Conservation (phyloP, 2,329 filamentous ascomycete genomes). For the Exophiala mesophila region DNA sequence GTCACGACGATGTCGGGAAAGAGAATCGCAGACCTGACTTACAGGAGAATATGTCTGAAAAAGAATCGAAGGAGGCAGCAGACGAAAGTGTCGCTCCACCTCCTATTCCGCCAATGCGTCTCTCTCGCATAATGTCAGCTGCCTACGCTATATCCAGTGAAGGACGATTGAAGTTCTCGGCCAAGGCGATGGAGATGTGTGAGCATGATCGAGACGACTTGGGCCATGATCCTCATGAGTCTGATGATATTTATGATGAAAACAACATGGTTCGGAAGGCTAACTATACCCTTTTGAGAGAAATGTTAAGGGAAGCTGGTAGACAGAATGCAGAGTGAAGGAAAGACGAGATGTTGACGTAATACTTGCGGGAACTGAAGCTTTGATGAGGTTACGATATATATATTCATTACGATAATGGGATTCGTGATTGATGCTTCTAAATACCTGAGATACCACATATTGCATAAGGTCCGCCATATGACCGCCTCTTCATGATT, state of each 20-base stretch:
- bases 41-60: neutral
- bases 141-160: constrained; percentile 22
- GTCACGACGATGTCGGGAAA: neutral
- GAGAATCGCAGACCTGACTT: neutral
- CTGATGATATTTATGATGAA: neutral
- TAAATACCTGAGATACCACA: too few species aligned
- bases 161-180: constrained; percentile 19
- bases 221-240: neutral
- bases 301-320: constrained; percentile 14
- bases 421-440: too few species aligned
- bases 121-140: constrained; percentile 18
- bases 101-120: constrained; percentile 14
- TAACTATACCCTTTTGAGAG: constrained; percentile 14
- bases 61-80: neutral
- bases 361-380: too few species aligned
- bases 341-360: too few species aligned
- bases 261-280: constrained; percentile 18
- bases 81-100: neutral
- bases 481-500: too few species aligned
- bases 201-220: constrained; percentile 3
- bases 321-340: constrained; percentile 4
- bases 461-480: too few species aligned
- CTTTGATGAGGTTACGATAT: too few species aligned
- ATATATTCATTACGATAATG: too few species aligned
- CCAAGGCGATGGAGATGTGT: constrained; percentile 12